Evolutionary conservation across 2,329 filamentous ascomycete genomes (phyloP).

Genomic region (Coniochaeta sp.): DNA sequence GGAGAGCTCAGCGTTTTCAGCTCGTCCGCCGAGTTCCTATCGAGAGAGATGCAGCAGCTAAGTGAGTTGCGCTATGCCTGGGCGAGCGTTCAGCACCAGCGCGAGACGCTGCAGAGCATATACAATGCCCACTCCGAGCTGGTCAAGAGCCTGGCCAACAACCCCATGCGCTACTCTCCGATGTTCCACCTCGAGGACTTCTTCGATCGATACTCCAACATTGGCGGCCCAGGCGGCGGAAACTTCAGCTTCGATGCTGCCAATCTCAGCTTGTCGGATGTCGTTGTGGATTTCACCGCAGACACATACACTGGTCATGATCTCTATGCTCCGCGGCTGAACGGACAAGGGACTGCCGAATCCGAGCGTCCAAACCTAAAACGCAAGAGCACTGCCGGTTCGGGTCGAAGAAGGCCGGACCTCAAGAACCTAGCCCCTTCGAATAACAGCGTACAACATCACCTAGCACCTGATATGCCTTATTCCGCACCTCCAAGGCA

Average conservation of each 20-base stretch:
- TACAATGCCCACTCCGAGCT: slow-evolving; percentile 74
- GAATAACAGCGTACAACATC: slow-evolving; percentile 21
- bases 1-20: slow-evolving; percentile 56
- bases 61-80: slow-evolving; percentile 68
- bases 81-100: slow-evolving; percentile 73
- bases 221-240: slow-evolving; percentile 50
- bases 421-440: slow-evolving; percentile 27
- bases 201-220: slow-evolving; percentile 67
- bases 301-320: slow-evolving; percentile 47
- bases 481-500: slow-evolving; percentile 22
- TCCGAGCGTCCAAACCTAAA: slow-evolving; percentile 25
- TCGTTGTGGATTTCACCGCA: slow-evolving; percentile 51
- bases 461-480: slow-evolving; percentile 19
- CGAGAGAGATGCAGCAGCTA: slow-evolving; percentile 73
- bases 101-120: slow-evolving; percentile 69
- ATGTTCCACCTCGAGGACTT: slow-evolving; percentile 84
- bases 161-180: slow-evolving; percentile 64
- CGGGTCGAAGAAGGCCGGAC: slow-evolving; percentile 22
- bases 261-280: slow-evolving; percentile 64
- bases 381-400: slow-evolving; percentile 34
- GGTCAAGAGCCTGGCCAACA: slow-evolving; percentile 63
- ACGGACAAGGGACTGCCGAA: slow-evolving; percentile 22
- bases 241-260: slow-evolving; percentile 63
- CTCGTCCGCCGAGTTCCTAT: slow-evolving; percentile 60
- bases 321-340: slow-evolving; percentile 33